Base-by-base conservation (phyloP, 1,284 basidiomycete species). In the Sanghuangporus baumii region DNA sequence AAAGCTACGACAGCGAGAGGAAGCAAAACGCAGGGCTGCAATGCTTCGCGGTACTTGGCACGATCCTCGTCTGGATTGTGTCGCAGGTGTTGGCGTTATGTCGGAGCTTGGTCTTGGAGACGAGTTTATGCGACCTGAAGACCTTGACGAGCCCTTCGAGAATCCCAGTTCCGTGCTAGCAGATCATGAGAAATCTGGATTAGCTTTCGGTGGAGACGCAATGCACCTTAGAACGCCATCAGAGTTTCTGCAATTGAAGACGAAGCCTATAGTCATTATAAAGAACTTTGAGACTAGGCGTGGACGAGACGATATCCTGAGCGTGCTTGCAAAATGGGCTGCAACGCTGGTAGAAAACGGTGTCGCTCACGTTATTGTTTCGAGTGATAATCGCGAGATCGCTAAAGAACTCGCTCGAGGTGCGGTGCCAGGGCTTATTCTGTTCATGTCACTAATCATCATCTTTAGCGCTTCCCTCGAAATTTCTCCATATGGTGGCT, bases 351-450 rank as follows among this genome's bases (percentile, higher is more conserved):
- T 87, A 0, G 91, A 95, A 70, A 92, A 88, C 70, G 82, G 88
- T 86, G 79, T 94, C 60, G 96, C 96, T 0, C 96, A 99, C 73
- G 94, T 98, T 47, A 80, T 99, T 55, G 87, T 98, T 51, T 80
- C 96, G 40, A 93, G 91, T 68, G 94, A 98, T 72, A 95, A 95
- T 68, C 85, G 91, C 26, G 93, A 95, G 67, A 91, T 94, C 59
- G 82, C 86, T 1, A 98, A 96, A 73, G 81, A 85, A 26, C 77
- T 98, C 8, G 87, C 93, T 0, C 90, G 89, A 80, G 88, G 90
- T 89, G 67, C 47, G 74, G 61, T 46, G 43, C 43, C 9, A n/a
- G 16, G 1, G 1, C 20, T 18, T 7, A 14, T n/a, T n/a, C 7
- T 6, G 43, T 11, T 46, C 60, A 54, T 37, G 40, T 40, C 51